Evolutionary conservation across 75 land plant genomes (phyloP).

Genomic region (Pinus albicaulis): DNA sequence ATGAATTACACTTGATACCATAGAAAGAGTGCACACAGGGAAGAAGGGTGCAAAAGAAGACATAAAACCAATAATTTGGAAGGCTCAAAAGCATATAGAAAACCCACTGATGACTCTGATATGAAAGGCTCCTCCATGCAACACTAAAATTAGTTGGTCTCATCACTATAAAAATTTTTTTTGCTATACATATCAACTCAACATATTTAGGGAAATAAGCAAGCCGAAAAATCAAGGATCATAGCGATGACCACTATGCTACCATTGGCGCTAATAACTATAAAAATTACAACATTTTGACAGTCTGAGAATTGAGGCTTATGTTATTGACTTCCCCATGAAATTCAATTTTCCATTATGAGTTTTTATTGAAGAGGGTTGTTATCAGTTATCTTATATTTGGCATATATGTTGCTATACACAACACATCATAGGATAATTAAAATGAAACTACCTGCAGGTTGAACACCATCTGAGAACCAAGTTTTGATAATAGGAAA

Average conservation of each 20-base stretch:
- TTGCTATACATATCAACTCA: conserved; percentile 8
- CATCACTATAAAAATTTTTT: not conserved
- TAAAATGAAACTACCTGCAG: too few species aligned
- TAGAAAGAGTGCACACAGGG: not conserved
- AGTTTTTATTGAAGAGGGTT: too few species aligned
- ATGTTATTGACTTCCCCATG: too few species aligned
- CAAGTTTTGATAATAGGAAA: too few species aligned
- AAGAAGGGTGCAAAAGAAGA: conserved; percentile 4
- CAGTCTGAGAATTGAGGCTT: too few species aligned
- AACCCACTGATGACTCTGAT: conserved; percentile 6
- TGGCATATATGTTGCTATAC: too few species aligned
- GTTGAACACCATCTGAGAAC: too few species aligned
- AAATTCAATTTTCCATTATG: too few species aligned
- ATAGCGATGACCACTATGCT: not conserved
- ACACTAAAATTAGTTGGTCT: not conserved
- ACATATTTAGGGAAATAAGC: not conserved
- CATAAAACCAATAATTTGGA: not conserved
- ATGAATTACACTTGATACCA: conserved; percentile 8
- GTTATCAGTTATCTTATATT: too few species aligned
- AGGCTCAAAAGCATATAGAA: conserved; percentile 10
- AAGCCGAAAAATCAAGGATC: not conserved
- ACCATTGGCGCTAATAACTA: too few species aligned
- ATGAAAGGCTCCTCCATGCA: not conserved
- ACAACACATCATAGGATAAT: too few species aligned
- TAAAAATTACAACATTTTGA: too few species aligned